Conservation (phyloP, 306 rosid genomes). For the Fagus crenata region DNA sequence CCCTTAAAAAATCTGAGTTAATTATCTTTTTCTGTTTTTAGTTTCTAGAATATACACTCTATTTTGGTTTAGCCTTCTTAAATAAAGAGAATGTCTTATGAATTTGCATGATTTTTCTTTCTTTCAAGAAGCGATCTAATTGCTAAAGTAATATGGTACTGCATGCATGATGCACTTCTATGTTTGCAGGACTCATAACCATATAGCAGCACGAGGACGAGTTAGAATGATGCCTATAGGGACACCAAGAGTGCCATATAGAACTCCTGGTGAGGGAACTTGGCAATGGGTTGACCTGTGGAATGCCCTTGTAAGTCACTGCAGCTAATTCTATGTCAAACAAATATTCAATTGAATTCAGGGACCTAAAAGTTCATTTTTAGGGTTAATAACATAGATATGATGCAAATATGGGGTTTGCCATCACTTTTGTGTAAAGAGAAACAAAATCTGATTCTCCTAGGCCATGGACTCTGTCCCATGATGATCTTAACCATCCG, state of each 20-base stretch:
- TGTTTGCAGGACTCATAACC: constrained; percentile 52
- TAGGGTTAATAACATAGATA: neutral
- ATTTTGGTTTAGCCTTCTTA: neutral
- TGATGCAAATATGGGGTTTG: neutral
- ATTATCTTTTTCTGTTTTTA: neutral
- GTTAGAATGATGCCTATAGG: constrained; percentile 92
- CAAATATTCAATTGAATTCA: neutral
- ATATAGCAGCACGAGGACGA: constrained; percentile 55
- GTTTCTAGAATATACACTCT: neutral
- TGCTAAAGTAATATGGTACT: constrained; percentile 22
- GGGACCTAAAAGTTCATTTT: neutral
- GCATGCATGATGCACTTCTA: constrained; percentile 18
- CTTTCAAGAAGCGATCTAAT: neutral
- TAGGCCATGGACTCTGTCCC: neutral
- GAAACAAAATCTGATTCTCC: neutral
- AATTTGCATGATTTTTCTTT: neutral
- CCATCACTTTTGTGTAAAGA: neutral
- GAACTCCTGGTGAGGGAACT: constrained; percentile 83
- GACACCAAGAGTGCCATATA: constrained; percentile 85
- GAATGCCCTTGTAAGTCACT: constrained; percentile 89
- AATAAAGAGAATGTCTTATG: neutral
- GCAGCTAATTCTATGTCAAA: neutral
- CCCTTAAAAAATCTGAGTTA: neutral
- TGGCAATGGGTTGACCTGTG: constrained; percentile 98
- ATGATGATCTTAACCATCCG: neutral